phyloP scores from a whole-genome alignment of 2,329 filamentous ascomycete species.

The Fusarium sp. region DNA sequence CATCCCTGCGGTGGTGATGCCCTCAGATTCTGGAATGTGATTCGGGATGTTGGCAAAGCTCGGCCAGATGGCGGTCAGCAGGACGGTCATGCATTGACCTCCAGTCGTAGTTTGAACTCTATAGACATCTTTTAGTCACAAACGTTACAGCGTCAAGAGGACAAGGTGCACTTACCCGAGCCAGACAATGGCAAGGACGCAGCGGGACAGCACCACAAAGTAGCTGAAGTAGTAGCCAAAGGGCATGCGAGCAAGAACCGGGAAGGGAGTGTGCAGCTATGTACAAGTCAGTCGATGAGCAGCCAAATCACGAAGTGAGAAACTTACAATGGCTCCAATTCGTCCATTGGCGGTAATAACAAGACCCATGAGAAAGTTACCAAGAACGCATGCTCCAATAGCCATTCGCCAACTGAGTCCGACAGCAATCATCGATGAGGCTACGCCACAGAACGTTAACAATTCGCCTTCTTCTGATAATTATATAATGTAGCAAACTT shows the following conservation, averaged over 20 bases:
- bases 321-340: constrained; percentile 18
- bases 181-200: constrained; percentile 20
- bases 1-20: constrained; percentile 12
- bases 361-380: constrained; percentile 18
- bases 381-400: constrained; percentile 18
- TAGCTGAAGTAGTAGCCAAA: constrained; percentile 22
- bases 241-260: constrained; percentile 14
- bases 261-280: constrained; percentile 15
- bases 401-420: constrained; percentile 21
- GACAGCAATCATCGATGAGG: constrained; percentile 16
- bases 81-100: constrained; percentile 23
- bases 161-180: constrained; percentile 5
- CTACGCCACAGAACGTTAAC: not conserved
- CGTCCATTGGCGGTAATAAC: constrained; percentile 17
- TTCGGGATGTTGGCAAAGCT: constrained; percentile 19
- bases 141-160: not conserved
- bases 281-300: constrained; percentile 1
- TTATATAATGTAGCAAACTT: not conserved
- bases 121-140: not conserved
- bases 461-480: not conserved
- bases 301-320: not conserved
- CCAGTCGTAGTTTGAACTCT: constrained; percentile 20
- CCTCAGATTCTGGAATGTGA: constrained; percentile 6
- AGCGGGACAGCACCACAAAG: constrained; percentile 17
- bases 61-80: constrained; percentile 16